Base-by-base conservation (phyloP, 2,329 filamentous ascomycete genomes). In the Corniculantispora saksenae region DNA sequence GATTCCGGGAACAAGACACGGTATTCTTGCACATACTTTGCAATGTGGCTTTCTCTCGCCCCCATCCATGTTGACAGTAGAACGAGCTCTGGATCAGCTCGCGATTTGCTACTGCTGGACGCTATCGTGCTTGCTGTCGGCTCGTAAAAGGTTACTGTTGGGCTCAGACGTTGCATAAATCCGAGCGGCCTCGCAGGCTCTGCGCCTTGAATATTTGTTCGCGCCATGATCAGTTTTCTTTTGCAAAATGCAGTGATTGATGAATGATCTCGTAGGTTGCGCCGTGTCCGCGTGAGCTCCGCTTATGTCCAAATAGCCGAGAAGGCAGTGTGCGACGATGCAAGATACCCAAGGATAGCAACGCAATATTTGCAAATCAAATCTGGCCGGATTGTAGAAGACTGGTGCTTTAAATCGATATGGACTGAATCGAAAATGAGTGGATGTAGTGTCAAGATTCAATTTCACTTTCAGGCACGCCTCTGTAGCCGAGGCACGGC, bases 41-140 rank as follows among this genome's bases (percentile, higher is more conserved):
- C 77, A 53, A 86, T 80, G 70, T 86, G 82, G 8, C 72, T 71
- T 47, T 83, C 79, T n/a, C 72, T 77, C 12, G 84, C 83, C 53
- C 78, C 80, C 78, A 84, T 83, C 84, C 84, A 86, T 9, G 79
- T 75, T 43, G 80, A 77, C 43, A 86, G 57, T 27, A 85, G 67
- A 64, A 86, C 77, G 43, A 86, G 77, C 61, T 79, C 79, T 15
- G 84, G 83, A 12, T 77, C 70, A 10, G n/a, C 7, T 48, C 32
- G n/a, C n/a, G 23, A 48, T 17, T 63, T 64, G 21, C 65, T 23
- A 9, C 15, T 29, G 12, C 27, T 29, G 29, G 50, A 15, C 19
- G 38, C 40, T n/a, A 55, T 57, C 17, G 61, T 35, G 50, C 21
- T 61, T 50, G 55, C 23, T 15, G 64, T 53, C 38, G 53, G 77